phyloP scores from a whole-genome alignment of 2,329 filamentous ascomycete species.

The Phaeosphaeria sp. region DNA sequence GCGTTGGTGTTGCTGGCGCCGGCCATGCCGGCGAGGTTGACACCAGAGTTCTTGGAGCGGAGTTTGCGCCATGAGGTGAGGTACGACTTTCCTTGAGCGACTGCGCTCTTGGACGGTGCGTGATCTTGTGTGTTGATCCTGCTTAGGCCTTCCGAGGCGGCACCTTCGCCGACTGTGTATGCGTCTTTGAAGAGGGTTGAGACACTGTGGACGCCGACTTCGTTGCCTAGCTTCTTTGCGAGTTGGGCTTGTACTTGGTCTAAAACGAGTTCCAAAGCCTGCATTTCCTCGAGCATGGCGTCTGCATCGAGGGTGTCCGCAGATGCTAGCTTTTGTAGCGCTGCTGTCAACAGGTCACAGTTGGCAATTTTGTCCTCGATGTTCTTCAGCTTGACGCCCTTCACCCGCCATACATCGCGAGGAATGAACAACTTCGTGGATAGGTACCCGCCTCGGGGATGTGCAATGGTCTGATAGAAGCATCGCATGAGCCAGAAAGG shows the following conservation, averaged over 20 bases:
- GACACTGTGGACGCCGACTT: conserved; percentile 83
- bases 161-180: conserved; percentile 43
- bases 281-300: conserved; percentile 92
- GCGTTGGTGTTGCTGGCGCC: conserved; percentile 27
- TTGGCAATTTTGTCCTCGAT: conserved; percentile 93
- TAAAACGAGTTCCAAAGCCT: conserved; percentile 81
- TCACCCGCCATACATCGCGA: conserved; percentile 90
- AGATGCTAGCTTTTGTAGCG: conserved; percentile 79
- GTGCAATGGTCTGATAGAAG: conserved; percentile 88
- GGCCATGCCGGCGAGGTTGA: conserved; percentile 57
- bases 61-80: conserved; percentile 90
- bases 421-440: conserved; percentile 92
- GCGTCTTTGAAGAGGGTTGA: conserved; percentile 78
- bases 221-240: conserved; percentile 85
- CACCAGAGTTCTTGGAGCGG: conserved; percentile 82
- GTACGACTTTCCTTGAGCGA: conserved; percentile 68
- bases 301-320: conserved; percentile 93
- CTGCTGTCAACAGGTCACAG: conserved; percentile 89
- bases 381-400: conserved; percentile 89
- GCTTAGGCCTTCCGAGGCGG: conserved; percentile 29
- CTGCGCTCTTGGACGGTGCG: conserved; percentile 38
- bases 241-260: conserved; percentile 83
- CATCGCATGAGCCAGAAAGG: conserved; percentile 98
- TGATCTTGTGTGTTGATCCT: conserved; percentile 42
- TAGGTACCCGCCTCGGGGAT: conserved; percentile 89